A percentile compares a stretch with the other conserved stretches of the same genome.
These are phyloP conservation scores for Begonia masoniana DNA, from an alignment of 306 rosid species.

Conservation along the genomic window DNA sequence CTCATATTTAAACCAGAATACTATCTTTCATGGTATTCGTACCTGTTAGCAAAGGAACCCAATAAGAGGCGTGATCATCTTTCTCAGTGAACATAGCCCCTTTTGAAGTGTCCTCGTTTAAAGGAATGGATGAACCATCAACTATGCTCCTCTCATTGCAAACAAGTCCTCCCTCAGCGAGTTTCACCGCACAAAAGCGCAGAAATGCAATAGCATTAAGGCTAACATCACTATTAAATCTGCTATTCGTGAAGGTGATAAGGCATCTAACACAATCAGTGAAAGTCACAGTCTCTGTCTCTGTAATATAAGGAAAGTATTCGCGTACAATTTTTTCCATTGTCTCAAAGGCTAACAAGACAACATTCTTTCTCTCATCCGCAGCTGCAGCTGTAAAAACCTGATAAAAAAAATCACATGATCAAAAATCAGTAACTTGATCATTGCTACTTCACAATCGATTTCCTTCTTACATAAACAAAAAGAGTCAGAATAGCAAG, in stretches of 20 bases:
- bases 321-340: slow-evolving; percentile 98
- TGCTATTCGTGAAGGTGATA: slow-evolving; percentile 86
- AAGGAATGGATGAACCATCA: slow-evolving; percentile 27
- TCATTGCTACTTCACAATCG: neutral
- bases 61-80: slow-evolving; percentile 73
- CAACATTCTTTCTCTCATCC: slow-evolving; percentile 88
- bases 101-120: slow-evolving; percentile 30
- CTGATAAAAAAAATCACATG: slow-evolving; percentile 31
- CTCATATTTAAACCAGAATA: no score
- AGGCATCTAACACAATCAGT: slow-evolving; percentile 97
- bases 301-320: slow-evolving; percentile 91
- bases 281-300: slow-evolving; percentile 91
- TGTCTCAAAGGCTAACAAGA: slow-evolving; percentile 89
- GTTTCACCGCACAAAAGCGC: slow-evolving; percentile 96
- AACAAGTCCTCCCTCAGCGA: slow-evolving; percentile 96
- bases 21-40: neutral
- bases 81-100: slow-evolving; percentile 33
- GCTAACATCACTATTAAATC: slow-evolving; percentile 96
- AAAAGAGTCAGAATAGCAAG: neutral
- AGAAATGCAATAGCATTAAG: slow-evolving; percentile 99
- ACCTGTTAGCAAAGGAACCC: slow-evolving; percentile 96
- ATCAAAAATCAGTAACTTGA: slow-evolving; percentile 1
- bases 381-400: slow-evolving; percentile 95
- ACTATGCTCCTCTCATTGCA: slow-evolving; percentile 43
- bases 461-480: neutral